Evolutionary conservation across 345 rosid species (phyloP).

Genomic region (Camelina hispida): DNA sequence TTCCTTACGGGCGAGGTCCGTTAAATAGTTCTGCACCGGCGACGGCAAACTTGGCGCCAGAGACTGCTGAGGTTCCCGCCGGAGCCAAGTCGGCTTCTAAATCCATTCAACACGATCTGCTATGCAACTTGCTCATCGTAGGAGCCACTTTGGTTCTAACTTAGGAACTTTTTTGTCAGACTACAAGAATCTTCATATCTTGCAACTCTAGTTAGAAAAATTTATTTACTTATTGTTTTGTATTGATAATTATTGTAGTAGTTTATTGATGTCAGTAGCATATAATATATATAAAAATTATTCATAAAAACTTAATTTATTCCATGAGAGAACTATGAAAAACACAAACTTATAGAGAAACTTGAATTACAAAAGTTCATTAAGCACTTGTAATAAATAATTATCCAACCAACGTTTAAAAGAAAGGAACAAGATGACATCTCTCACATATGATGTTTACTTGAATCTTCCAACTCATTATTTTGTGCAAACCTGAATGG

Average conservation of each 20-base stretch:
- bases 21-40: slow-evolving; percentile 36
- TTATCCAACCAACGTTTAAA: neutral
- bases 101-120: slow-evolving; percentile 35
- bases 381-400: neutral
- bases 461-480: slow-evolving; percentile 22
- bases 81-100: slow-evolving; percentile 52
- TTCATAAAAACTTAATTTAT: too few species aligned
- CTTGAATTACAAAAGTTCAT: neutral
- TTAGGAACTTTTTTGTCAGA: neutral
- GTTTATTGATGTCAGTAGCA: neutral
- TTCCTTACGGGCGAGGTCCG: slow-evolving; percentile 60
- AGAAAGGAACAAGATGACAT: neutral
- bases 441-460: neutral
- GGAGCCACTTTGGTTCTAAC: slow-evolving; percentile 19
- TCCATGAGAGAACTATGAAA: neutral
- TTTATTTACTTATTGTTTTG: neutral
- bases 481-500: slow-evolving; percentile 29
- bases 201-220: neutral
- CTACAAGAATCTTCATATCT: neutral
- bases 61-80: slow-evolving; percentile 40
- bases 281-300: too few species aligned
- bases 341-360: neutral
- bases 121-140: slow-evolving; percentile 42
- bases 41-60: slow-evolving; percentile 44
- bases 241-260: neutral